A percentile compares a stretch with the other conserved stretches of the same genome.
phyloP scores from a whole-genome alignment of 2,329 filamentous ascomycete genomes.

The Pochonia chlamydosporia region DNA sequence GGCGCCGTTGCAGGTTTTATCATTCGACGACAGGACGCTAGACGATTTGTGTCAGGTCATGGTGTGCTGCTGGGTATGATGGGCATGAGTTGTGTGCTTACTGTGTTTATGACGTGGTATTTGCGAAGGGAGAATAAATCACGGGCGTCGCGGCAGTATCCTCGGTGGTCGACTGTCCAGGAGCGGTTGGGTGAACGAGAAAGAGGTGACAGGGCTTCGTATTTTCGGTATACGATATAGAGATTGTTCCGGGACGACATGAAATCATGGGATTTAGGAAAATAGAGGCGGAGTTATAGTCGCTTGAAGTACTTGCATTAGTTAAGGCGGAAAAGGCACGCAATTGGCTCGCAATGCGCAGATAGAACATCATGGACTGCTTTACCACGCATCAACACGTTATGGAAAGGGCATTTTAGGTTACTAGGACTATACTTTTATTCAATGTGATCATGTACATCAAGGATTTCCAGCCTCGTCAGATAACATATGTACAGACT shows the following conservation, averaged over 20 bases:
- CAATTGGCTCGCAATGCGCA: too few species aligned
- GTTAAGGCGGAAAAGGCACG: too few species aligned
- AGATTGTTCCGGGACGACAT: too few species aligned
- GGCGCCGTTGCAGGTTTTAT: conserved; percentile 29
- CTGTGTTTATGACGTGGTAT: conserved; percentile 51
- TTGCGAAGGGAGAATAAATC: conserved; percentile 50
- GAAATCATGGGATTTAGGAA: too few species aligned
- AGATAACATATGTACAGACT: not conserved
- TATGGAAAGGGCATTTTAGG: too few species aligned
- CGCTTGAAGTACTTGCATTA: too few species aligned
- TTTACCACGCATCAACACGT: too few species aligned
- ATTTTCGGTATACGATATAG: conserved; percentile 28
- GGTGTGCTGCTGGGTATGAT: conserved; percentile 51
- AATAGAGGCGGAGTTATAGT: too few species aligned
- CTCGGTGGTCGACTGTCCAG: conserved; percentile 41
- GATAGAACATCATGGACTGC: too few species aligned
- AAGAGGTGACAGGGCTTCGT: conserved; percentile 50
- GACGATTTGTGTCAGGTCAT: conserved; percentile 53
- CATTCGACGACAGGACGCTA: conserved; percentile 35
- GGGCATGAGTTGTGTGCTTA: conserved; percentile 44
- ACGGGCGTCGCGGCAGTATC: conserved; percentile 26
- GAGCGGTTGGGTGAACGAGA: conserved; percentile 48
- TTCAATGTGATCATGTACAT: not conserved
- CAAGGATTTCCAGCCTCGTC: not conserved
- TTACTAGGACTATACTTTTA: conserved; percentile 6